Evolutionary conservation across 257 asterid genomes (phyloP), one percentile per base, ranked within the genome.

Genomic region (Asclepias syriaca): DNA sequence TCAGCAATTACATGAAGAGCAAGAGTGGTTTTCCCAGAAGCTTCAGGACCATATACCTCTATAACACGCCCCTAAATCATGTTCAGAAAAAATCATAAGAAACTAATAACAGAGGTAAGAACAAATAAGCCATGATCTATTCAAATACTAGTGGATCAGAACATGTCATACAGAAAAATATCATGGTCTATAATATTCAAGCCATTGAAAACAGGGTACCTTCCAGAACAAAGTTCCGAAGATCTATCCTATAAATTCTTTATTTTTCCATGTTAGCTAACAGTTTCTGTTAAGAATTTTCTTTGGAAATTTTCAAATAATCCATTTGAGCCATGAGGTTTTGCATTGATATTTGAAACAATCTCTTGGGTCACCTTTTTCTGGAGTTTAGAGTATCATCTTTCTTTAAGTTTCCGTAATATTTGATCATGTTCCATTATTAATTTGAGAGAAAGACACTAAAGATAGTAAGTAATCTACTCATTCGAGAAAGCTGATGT

Each of bases 11-110:
- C 95, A 75, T 94, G 99, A 75, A 94, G 83, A 75, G 97, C 96
- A 81, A 94, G 97, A 71, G 99, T 91, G 65, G 99, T 94, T 85
- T 94, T 91, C 50, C 97, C 99, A 53, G 97, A 89, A 84, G 98
- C 97, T 78, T 94, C 98, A 64, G 96, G 96, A 40, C 98, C 97
- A 88, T 94, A 94, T 72, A 94, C 88, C 85, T 94, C 97, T 72
- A 94, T 88, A 32, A 94, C 96, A 9, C 97, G 96, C 70, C 98
- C 98, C 97, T 94, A 81, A 56, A 58, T 51, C 69, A 76, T 77
- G 51, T 27, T 48, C 8, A 68, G 68, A 21, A 8, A 68, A 53
- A 40, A 68, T 50, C 67, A 78, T 24, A 74, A 22, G 18, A 21
- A 64, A 67, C 40, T 7, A 69, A 45, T 6, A 54, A 16, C 2